A percentile compares a stretch with the other conserved stretches of the same genome.
Evolutionary conservation across 169 alveolate species (phyloP).

Genomic region (Plasmodium gonderi): DNA sequence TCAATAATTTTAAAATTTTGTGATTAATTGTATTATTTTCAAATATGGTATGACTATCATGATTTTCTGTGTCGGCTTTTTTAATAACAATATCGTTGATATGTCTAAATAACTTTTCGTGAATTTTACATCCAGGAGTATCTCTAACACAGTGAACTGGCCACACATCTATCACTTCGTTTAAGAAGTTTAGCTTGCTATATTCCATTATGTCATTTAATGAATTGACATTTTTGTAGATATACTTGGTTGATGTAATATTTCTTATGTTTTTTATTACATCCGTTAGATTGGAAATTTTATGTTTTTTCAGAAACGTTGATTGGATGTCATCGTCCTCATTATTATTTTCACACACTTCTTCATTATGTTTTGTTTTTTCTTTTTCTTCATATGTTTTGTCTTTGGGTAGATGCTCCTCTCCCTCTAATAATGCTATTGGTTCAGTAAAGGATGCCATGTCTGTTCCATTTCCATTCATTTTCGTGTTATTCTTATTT

Average conservation of each 20-base stretch:
- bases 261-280: conserved; percentile 28
- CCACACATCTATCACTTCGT: conserved; percentile 58
- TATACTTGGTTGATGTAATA: background rate
- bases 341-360: background rate
- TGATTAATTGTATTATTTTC: conserved; percentile 24
- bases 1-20: conserved; percentile 1
- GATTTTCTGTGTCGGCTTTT: conserved; percentile 29
- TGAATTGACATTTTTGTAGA: conserved; percentile 40
- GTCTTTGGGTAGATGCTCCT: too few species aligned
- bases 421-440: too few species aligned
- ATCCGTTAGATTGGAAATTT: conserved; percentile 28
- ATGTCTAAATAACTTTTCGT: conserved; percentile 44
- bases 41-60: conserved; percentile 41
- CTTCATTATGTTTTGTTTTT: background rate
- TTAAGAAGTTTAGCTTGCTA: conserved; percentile 24
- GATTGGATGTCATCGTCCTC: background rate
- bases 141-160: conserved; percentile 64
- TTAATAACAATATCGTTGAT: conserved; percentile 48
- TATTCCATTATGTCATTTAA: conserved; percentile 47
- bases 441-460: background rate
- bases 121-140: conserved; percentile 52
- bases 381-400: background rate
- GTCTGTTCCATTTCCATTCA: background rate
- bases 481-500: background rate
- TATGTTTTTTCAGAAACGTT: conserved; percentile 1